These are phyloP conservation scores for Akanthomyces muscarius DNA, from an alignment of 2,329 filamentous ascomycete genomes.

Conservation along the genomic window DNA sequence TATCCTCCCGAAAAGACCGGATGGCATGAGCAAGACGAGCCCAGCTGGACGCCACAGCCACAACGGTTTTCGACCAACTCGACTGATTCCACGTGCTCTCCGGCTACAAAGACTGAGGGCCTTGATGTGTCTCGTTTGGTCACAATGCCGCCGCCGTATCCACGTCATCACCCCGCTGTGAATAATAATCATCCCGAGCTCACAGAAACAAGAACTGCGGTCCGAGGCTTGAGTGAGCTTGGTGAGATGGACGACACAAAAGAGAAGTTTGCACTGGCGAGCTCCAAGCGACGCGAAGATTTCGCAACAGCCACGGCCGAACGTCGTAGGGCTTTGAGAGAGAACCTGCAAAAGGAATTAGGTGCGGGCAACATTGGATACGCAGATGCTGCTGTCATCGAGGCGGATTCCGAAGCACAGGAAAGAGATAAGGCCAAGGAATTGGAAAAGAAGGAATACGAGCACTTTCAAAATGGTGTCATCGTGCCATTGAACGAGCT, in stretches of 20 bases:
- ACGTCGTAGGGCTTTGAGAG: constrained; percentile 61
- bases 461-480: constrained; percentile 76
- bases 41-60: constrained; percentile 41
- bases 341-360: constrained; percentile 75
- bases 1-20: constrained; percentile 55
- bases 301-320: constrained; percentile 46
- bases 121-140: constrained; percentile 89
- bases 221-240: constrained; percentile 71
- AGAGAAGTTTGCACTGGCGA: constrained; percentile 54
- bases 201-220: constrained; percentile 67
- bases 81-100: constrained; percentile 39
- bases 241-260: constrained; percentile 68
- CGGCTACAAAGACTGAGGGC: constrained; percentile 44
- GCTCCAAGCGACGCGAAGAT: constrained; percentile 55
- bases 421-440: constrained; percentile 69
- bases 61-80: constrained; percentile 39
- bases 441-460: constrained; percentile 75
- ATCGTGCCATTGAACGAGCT: constrained; percentile 81
- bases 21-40: constrained; percentile 47
- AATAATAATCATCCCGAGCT: constrained; percentile 94
- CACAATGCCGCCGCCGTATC: constrained; percentile 89
- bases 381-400: constrained; percentile 75
- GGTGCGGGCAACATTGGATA: constrained; percentile 74
- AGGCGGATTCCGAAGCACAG: constrained; percentile 67
- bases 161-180: constrained; percentile 88